Evolutionary conservation across 164 flowering plant genomes (phyloP).

Genomic region (Saururus chinensis): DNA sequence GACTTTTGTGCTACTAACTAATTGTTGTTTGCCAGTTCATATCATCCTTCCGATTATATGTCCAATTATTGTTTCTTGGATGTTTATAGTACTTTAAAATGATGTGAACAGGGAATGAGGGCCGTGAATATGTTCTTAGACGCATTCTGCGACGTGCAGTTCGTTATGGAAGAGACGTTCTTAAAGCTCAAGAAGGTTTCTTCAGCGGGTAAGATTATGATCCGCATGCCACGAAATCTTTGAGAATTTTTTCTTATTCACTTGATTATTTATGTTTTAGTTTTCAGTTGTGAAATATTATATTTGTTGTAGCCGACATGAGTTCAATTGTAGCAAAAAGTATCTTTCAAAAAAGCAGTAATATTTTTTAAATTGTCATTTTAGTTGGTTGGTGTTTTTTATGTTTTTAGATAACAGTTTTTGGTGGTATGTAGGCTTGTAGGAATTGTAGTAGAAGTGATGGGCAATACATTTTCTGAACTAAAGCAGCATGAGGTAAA

Average conservation of each 20-base stretch:
- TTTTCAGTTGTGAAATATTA: background rate
- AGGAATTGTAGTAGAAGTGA: conserved; percentile 49
- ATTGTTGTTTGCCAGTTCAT: background rate
- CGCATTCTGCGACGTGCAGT: conserved; percentile 98
- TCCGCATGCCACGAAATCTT: too few species aligned
- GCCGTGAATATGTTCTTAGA: conserved; percentile 93
- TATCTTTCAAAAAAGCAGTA: too few species aligned
- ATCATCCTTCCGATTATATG: background rate
- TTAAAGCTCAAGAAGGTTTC: conserved; percentile 87
- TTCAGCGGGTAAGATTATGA: conserved; percentile 59
- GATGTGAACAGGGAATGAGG: conserved; percentile 66
- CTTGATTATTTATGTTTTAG: too few species aligned
- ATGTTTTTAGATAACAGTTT: background rate
- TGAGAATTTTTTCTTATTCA: background rate
- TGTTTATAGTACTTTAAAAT: background rate
- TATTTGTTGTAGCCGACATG: too few species aligned
- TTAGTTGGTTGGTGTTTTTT: background rate
- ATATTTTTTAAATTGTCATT: background rate
- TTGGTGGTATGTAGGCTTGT: conserved; percentile 53
- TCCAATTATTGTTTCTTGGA: too few species aligned
- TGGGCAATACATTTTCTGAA: conserved; percentile 94
- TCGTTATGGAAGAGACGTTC: conserved; percentile 91
- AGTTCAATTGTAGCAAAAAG: too few species aligned
- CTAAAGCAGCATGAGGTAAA: conserved; percentile 54
- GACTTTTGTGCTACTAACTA: too few species aligned